Percentiles rank a stretch among this genome's conserved stretches.
Evolutionary conservation across 1,284 basidiomycete genomes (phyloP).

Genomic region (Ceratobasidium sp.): DNA sequence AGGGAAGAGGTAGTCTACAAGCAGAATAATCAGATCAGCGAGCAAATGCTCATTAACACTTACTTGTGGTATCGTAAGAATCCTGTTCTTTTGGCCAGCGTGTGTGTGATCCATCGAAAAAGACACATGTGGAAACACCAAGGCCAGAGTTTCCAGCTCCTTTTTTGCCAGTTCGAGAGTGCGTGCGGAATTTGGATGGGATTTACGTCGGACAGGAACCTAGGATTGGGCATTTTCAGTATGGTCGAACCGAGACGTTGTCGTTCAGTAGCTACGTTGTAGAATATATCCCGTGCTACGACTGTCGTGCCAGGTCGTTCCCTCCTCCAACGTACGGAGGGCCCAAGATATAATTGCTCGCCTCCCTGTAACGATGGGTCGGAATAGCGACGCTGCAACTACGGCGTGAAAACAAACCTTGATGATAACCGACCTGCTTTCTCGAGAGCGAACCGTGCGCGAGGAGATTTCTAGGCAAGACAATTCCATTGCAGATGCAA

Average conservation of each 20-base stretch:
- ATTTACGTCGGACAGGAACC: conserved; percentile 82
- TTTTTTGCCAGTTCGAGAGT: conserved; percentile 76
- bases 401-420: conserved; percentile 66
- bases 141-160: conserved; percentile 77
- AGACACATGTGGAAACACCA: conserved; percentile 76
- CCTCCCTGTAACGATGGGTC: conserved; percentile 65
- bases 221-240: conserved; percentile 55
- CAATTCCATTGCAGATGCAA: conserved; percentile 84
- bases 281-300: conserved; percentile 86
- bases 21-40: conserved; percentile 30
- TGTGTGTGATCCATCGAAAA: conserved; percentile 75
- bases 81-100: conserved; percentile 58
- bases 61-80: conserved; percentile 76
- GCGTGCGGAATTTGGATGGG: conserved; percentile 70
- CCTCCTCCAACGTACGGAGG: conserved; percentile 77
- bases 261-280: conserved; percentile 69
- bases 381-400: conserved; percentile 10
- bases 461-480: conserved; percentile 84
- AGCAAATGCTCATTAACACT: conserved; percentile 36
- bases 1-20: conserved; percentile 73
- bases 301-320: conserved; percentile 82
- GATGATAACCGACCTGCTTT: conserved; percentile 79
- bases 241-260: conserved; percentile 34
- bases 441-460: conserved; percentile 67
- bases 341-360: conserved; percentile 75